phyloP scores from a whole-genome alignment of 2,329 filamentous ascomycete species.

The Xylariaceae sp. region DNA sequence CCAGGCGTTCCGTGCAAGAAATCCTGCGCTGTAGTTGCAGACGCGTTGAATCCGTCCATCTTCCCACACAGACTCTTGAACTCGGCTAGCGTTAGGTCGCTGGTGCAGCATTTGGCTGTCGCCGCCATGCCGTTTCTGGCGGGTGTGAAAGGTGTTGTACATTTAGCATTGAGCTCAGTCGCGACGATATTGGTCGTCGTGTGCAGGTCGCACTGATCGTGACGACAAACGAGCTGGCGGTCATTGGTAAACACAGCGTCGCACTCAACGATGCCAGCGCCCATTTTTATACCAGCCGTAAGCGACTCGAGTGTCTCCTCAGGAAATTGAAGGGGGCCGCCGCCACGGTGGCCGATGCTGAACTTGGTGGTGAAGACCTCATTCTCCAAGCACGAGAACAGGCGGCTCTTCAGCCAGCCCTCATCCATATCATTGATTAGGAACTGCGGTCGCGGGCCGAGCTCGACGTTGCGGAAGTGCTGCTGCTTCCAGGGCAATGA shows the following conservation, averaged over 20 bases:
- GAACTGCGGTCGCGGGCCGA: conserved; percentile 69
- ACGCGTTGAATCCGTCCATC: conserved; percentile 69
- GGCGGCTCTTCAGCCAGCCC: conserved; percentile 62
- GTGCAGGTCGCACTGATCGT: conserved; percentile 71
- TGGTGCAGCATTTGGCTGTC: conserved; percentile 71
- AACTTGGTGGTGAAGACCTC: conserved; percentile 58
- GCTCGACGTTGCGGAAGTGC: conserved; percentile 52
- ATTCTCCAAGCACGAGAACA: conserved; percentile 63
- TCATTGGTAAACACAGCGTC: conserved; percentile 72
- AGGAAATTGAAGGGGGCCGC: conserved; percentile 66
- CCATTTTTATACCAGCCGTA: conserved; percentile 69
- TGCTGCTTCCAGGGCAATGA: background rate
- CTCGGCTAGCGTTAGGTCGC: conserved; percentile 71
- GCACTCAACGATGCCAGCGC: conserved; percentile 70
- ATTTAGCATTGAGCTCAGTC: conserved; percentile 67
- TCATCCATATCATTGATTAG: conserved; percentile 68
- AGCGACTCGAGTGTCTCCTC: conserved; percentile 67
- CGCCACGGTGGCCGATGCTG: conserved; percentile 68
- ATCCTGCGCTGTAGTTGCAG: conserved; percentile 61
- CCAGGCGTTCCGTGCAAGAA: conserved; percentile 64
- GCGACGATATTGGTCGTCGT: conserved; percentile 71
- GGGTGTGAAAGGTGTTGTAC: conserved; percentile 65
- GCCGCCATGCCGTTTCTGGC: conserved; percentile 58
- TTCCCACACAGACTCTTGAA: conserved; percentile 72
- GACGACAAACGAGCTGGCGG: conserved; percentile 69